phyloP scores from a whole-genome alignment of 1,139 yeast species.

The Candida tetrigidarum region DNA sequence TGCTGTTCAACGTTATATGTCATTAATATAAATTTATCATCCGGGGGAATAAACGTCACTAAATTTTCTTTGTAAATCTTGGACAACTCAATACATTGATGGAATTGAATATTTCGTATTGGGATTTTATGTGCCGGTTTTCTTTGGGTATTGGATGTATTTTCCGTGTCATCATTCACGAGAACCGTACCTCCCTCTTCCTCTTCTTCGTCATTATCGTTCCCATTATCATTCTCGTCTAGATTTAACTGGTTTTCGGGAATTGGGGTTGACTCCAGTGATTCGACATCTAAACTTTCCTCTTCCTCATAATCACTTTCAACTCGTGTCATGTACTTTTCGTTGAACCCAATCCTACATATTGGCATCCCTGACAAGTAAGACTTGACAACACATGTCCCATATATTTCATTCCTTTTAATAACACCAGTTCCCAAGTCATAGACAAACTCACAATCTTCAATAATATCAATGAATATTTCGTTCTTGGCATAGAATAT shows the following conservation, averaged over 20 bases:
- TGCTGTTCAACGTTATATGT: conserved; percentile 48
- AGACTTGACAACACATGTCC: conserved; percentile 42
- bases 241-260: conserved; percentile 24
- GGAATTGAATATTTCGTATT: conserved; percentile 48
- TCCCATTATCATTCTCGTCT: conserved; percentile 21
- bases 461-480: conserved; percentile 47
- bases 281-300: conserved; percentile 8
- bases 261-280: conserved; percentile 1
- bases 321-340: conserved; percentile 34
- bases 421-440: conserved; percentile 36
- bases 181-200: conserved; percentile 19
- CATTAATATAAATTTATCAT: conserved; percentile 45
- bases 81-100: conserved; percentile 48
- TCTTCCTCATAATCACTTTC: conserved; percentile 24
- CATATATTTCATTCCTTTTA: conserved; percentile 40
- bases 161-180: background rate
- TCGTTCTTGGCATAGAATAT: conserved; percentile 52
- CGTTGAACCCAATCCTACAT: conserved; percentile 50
- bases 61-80: conserved; percentile 42
- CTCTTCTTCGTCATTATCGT: no score
- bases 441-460: conserved; percentile 42
- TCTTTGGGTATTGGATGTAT: background rate
- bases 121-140: conserved; percentile 29
- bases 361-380: conserved; percentile 53
- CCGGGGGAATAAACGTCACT: conserved; percentile 51